A percentile compares a stretch with the other conserved stretches of the same genome.
phyloP scores from a whole-genome alignment of 257 asterid species.

The Solanum lycopersicoides region DNA sequence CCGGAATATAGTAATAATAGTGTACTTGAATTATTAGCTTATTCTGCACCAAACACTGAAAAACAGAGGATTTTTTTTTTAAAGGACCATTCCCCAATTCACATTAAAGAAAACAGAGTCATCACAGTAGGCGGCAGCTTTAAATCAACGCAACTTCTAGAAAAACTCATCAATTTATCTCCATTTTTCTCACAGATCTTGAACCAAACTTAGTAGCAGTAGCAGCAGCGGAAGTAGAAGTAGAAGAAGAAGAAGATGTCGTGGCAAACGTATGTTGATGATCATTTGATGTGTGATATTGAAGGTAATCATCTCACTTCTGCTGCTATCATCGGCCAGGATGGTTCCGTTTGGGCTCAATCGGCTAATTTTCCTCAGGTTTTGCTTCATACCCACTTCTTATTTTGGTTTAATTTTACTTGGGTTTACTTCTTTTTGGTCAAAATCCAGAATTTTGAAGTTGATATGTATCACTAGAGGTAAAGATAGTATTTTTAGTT shows the following conservation, averaged over 20 bases:
- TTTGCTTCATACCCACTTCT: background rate
- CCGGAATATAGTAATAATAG: too few relatives aligned
- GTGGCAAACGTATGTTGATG: conserved; percentile 23
- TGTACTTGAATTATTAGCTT: background rate
- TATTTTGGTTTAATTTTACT: background rate
- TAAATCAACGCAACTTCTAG: conserved; percentile 10
- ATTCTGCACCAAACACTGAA: background rate
- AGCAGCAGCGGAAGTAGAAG: background rate
- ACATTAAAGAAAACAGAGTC: background rate
- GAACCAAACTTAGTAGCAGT: background rate
- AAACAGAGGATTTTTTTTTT: too few relatives aligned
- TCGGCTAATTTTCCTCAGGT: conserved; percentile 24
- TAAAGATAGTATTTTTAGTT: background rate
- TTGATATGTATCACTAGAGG: background rate
- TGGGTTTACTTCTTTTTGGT: background rate
- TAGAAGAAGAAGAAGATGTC: conserved; percentile 1
- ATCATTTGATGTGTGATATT: conserved; percentile 25
- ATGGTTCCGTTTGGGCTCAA: conserved; percentile 23
- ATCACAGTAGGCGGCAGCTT: conserved; percentile 6
- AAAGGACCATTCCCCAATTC: background rate
- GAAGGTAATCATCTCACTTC: conserved; percentile 19
- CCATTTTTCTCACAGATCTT: background rate
- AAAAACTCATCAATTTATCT: background rate
- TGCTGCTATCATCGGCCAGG: conserved; percentile 24
- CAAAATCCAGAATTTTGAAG: background rate